Evolutionary conservation across 306 rosid species (phyloP).

Genomic region (Neltuma alba): DNA sequence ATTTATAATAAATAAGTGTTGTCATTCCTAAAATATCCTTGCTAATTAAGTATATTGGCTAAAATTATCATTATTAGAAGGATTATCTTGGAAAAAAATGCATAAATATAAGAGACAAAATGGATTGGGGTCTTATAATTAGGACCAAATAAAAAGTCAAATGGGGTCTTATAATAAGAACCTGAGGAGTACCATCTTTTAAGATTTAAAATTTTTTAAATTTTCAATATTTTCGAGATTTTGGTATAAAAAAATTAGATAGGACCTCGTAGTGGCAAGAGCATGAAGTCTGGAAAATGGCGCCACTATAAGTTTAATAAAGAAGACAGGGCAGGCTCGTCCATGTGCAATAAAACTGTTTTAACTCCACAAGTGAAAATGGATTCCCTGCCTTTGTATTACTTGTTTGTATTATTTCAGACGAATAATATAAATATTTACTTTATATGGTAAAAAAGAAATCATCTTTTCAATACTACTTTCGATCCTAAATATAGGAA

Average conservation of each 20-base stretch:
- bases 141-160: too few relatives aligned
- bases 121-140: too few relatives aligned
- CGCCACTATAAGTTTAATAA: too few relatives aligned
- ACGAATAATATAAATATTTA: neutral
- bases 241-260: neutral
- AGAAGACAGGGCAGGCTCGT: neutral
- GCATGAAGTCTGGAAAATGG: neutral
- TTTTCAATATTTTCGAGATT: neutral
- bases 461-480: too few relatives aligned
- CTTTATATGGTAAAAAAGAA: neutral
- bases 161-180: too few relatives aligned
- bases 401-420: slow-evolving; percentile 34
- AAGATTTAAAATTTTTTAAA: neutral
- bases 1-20: too few relatives aligned
- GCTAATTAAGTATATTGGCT: too few relatives aligned
- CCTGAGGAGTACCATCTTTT: neutral
- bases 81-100: too few relatives aligned
- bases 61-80: too few relatives aligned
- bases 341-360: slow-evolving; percentile 33
- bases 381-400: neutral
- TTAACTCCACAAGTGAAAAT: slow-evolving; percentile 36
- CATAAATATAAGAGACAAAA: too few relatives aligned
- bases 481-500: too few relatives aligned
- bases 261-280: neutral
- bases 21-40: too few relatives aligned